phyloP scores from a whole-genome alignment of 2,329 filamentous ascomycete species.

The Sporothrix inflata region DNA sequence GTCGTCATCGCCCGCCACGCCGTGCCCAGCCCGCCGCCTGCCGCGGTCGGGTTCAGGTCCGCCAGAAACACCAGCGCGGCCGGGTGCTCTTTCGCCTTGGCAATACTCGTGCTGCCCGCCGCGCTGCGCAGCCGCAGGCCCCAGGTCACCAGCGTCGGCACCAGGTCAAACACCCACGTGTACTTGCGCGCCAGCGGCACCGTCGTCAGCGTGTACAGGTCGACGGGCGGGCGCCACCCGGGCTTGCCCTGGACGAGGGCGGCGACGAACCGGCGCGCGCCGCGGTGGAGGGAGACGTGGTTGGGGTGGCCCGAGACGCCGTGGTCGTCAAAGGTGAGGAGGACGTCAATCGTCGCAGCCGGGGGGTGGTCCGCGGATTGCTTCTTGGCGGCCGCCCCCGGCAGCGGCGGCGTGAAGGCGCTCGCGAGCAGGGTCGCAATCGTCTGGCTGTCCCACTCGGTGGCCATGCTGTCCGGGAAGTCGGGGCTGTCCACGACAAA shows the following conservation, averaged over 20 bases:
- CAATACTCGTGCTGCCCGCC: constrained; percentile 33
- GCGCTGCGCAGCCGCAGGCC: constrained; percentile 46
- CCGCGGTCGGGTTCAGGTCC: constrained; percentile 56
- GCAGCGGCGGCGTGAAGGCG: constrained; percentile 68
- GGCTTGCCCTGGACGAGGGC: constrained; percentile 65
- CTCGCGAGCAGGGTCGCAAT: constrained; percentile 71
- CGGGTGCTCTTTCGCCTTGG: constrained; percentile 51
- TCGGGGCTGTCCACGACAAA: constrained; percentile 80
- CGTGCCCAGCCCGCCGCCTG: constrained; percentile 50
- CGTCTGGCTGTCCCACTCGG: constrained; percentile 71
- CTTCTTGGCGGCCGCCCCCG: constrained; percentile 25
- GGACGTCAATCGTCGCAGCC: constrained; percentile 68
- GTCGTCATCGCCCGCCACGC: constrained; percentile 86
- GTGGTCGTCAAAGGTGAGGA: constrained; percentile 85
- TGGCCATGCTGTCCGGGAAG: constrained; percentile 89
- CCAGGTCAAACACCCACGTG: constrained; percentile 71
- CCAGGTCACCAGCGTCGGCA: constrained; percentile 68
- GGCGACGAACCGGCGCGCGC: constrained; percentile 73
- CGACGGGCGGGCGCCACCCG: constrained; percentile 72
- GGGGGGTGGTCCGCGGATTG: constrained; percentile 41
- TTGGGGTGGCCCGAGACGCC: constrained; percentile 92
- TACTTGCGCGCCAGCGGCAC: constrained; percentile 82
- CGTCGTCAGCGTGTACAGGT: constrained; percentile 81
- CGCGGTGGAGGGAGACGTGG: constrained; percentile 86
- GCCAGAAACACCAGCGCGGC: constrained; percentile 67